phyloP scores from a whole-genome alignment of 495 filamentous ascomycete genomes.

The Amorphotheca resinae region DNA sequence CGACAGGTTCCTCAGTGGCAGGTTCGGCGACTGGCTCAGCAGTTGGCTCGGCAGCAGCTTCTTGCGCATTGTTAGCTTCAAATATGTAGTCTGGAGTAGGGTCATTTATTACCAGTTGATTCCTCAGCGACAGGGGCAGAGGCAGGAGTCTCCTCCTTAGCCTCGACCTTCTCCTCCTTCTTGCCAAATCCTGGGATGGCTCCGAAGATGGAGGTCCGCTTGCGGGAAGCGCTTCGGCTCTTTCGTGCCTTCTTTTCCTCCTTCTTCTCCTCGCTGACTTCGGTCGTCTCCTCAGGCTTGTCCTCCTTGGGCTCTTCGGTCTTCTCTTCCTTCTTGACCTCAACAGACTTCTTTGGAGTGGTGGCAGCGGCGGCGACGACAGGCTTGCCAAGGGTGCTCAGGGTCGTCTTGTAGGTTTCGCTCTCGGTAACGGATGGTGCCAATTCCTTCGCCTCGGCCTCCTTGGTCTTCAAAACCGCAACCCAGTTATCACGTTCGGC shows the following conservation, averaged over 20 bases:
- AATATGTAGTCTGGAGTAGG: constrained; percentile 18
- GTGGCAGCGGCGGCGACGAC: constrained; percentile 29
- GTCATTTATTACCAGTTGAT: constrained; percentile 25
- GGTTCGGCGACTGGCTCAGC: constrained; percentile 19
- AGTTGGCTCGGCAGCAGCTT: constrained; percentile 8
- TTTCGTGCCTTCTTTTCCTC: constrained; percentile 39
- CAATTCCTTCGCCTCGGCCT: constrained; percentile 63
- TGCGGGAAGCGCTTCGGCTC: constrained; percentile 68
- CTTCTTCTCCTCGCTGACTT: constrained; percentile 33
- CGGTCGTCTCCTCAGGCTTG: constrained; percentile 26
- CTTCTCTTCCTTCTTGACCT: constrained; percentile 32
- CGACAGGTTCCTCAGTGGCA: constrained; percentile 22
- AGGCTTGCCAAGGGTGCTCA: constrained; percentile 57
- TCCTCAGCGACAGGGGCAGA: constrained; percentile 29
- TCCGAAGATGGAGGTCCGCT: constrained; percentile 77
- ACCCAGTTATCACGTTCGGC: constrained; percentile 89
- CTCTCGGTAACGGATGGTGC: constrained; percentile 53
- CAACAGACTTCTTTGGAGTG: constrained; percentile 37
- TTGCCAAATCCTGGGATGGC: constrained; percentile 47
- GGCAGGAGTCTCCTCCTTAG: constrained; percentile 27
- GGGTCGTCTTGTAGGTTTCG: constrained; percentile 67
- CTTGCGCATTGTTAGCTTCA: constrained; percentile 20
- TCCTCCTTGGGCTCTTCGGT: constrained; percentile 21
- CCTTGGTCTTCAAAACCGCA: constrained; percentile 60
- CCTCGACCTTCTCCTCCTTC: constrained; percentile 44